These are phyloP conservation scores for Claviceps sp. DNA, from an alignment of 2,329 filamentous ascomycete species.

Conservation along the genomic window DNA sequence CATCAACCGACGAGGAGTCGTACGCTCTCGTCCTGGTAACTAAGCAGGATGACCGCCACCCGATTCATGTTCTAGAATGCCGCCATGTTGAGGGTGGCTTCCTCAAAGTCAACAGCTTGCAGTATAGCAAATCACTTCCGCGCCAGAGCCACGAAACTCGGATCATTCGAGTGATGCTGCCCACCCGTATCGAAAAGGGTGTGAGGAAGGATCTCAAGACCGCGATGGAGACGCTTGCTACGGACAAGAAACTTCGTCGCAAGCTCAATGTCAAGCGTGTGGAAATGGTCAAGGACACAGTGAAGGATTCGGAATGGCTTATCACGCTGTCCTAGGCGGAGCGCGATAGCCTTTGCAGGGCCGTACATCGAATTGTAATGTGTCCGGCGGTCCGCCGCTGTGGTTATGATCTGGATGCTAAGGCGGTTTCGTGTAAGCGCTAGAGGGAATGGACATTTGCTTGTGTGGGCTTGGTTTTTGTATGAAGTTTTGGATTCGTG, in stretches of 20 bases:
- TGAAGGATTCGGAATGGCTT: not conserved
- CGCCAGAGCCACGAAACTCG: not conserved
- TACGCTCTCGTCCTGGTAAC: not conserved
- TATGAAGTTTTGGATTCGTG: not conserved
- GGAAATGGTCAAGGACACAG: not conserved
- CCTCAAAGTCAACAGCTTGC: slow-evolving; percentile 8
- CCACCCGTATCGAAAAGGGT: not conserved
- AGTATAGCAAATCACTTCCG: not conserved
- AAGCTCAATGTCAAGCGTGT: not conserved
- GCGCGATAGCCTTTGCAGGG: not conserved
- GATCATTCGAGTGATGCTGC: not conserved
- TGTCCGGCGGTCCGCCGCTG: not conserved
- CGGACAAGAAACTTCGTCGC: not conserved
- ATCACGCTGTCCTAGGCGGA: not conserved
- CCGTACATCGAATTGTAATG: not conserved
- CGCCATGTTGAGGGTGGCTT: slow-evolving; percentile 2
- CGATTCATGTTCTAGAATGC: slow-evolving; percentile 8
- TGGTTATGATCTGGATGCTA: not conserved
- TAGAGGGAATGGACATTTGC: not conserved
- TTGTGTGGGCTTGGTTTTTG: not conserved
- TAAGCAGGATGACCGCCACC: not conserved
- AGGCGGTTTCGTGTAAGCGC: not conserved
- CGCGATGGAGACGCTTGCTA: not conserved
- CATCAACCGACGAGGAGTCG: not conserved
- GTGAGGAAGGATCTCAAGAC: not conserved